Conservation (phyloP, 129 eudicot genomes). For the Solidago caesia region DNA sequence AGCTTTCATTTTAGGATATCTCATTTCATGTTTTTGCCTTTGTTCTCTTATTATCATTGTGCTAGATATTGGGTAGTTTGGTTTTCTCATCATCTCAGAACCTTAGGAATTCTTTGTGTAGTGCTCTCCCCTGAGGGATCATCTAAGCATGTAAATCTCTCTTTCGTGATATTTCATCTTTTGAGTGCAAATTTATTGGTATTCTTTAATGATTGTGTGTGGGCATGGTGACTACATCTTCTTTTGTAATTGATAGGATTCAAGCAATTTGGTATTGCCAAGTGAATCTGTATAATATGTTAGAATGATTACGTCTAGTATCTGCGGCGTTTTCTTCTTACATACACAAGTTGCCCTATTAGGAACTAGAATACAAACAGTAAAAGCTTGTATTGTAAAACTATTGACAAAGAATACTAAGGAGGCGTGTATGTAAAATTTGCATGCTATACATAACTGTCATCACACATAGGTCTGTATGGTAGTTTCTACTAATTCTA, state of each 20-base stretch:
- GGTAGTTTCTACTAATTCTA: slow-evolving; percentile 9
- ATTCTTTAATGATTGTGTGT: slow-evolving; percentile 21
- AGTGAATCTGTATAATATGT: neutral
- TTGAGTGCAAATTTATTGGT: slow-evolving; percentile 29
- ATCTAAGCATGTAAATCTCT: slow-evolving; percentile 49
- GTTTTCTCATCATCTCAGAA: neutral
- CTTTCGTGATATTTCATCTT: slow-evolving; percentile 14
- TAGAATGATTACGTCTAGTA: neutral
- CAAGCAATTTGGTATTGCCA: slow-evolving; percentile 5
- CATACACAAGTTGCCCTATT: neutral
- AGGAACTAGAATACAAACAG: neutral
- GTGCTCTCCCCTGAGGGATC: slow-evolving; percentile 31
- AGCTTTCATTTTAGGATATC: slow-evolving; percentile 19
- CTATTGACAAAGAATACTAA: neutral
- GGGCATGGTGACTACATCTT: slow-evolving; percentile 8
- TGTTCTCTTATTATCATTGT: slow-evolving; percentile 18
- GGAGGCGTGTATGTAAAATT: neutral
- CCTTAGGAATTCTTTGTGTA: slow-evolving; percentile 36
- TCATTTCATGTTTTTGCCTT: neutral
- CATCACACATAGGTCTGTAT: slow-evolving; percentile 6
- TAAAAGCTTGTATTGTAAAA: slow-evolving; percentile 10
- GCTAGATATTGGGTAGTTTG: slow-evolving; percentile 11
- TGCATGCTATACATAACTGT: slow-evolving; percentile 9
- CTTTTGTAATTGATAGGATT: slow-evolving; percentile 16
- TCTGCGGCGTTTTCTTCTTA: neutral